A percentile compares a stretch with the other conserved stretches of the same genome.
Evolutionary conservation across 805 yeast genomes (phyloP).

Genomic region (Clavispora santaluciae): DNA sequence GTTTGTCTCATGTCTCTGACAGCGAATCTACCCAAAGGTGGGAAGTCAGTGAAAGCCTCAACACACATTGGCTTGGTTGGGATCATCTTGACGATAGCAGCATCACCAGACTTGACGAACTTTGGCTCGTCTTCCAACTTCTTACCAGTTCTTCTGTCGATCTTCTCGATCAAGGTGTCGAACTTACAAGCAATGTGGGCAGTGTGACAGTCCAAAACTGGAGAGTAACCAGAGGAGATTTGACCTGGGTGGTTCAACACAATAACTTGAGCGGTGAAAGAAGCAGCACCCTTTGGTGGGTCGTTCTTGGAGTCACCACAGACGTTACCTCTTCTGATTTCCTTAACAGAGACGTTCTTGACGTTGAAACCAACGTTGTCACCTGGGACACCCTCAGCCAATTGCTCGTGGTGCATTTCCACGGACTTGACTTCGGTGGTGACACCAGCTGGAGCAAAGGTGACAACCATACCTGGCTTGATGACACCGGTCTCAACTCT

Average conservation of each 20-base stretch:
- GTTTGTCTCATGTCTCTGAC: slow-evolving; percentile 99
- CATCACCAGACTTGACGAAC: slow-evolving; percentile 36
- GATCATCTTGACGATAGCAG: slow-evolving; percentile 39
- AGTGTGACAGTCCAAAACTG: slow-evolving; percentile 89
- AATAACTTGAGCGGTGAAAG: slow-evolving; percentile 81
- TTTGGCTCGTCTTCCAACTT: slow-evolving; percentile 29
- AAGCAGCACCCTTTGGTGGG: slow-evolving; percentile 74
- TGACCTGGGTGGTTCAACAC: slow-evolving; percentile 92
- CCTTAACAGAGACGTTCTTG: slow-evolving; percentile 86
- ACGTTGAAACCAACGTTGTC: slow-evolving; percentile 90
- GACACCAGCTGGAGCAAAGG: slow-evolving; percentile 88
- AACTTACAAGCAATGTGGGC: slow-evolving; percentile 90
- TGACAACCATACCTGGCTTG: slow-evolving; percentile 87
- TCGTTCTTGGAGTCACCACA: slow-evolving; percentile 88
- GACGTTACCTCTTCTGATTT: slow-evolving; percentile 90
- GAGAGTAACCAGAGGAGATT: slow-evolving; percentile 85
- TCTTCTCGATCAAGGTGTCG: slow-evolving; percentile 73
- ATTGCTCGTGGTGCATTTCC: slow-evolving; percentile 82
- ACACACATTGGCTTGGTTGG: slow-evolving; percentile 43
- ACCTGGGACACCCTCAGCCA: slow-evolving; percentile 80
- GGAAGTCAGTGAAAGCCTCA: slow-evolving; percentile 42
- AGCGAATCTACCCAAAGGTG: slow-evolving; percentile 45
- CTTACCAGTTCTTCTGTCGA: slow-evolving; percentile 68
- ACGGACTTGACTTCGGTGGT: slow-evolving; percentile 88
- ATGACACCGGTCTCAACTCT: slow-evolving; percentile 91